Evolutionary conservation across 106 monocot species (phyloP), one percentile per base, ranked within the genome.

Genomic region (Dendrobium catenatum): DNA sequence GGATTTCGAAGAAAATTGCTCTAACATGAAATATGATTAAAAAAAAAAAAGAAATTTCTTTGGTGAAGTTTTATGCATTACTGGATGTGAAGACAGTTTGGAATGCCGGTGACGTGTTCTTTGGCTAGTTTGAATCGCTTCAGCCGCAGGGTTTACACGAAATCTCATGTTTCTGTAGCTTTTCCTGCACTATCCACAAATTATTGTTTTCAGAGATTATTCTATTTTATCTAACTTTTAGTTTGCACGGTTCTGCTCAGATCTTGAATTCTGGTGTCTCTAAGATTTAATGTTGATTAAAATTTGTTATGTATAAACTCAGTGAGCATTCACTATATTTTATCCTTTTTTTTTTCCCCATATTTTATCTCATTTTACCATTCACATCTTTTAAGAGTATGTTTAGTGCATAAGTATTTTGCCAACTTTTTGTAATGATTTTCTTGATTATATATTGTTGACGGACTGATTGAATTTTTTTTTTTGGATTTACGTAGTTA

Each of bases 401-500:
- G 3, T 68, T 70, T 70, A 31, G 13, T 37, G 37, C 9, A 37
- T 37, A 70, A 15, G 9, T 31, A 70, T 10, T n/a, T 70, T 70
- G 13, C 70, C 26, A 70, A 16, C 4, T 15, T 70, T 33, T 70
- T 37, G 13, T 70, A 70, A 70, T 70, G 37, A 37, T 37, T 37
- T 44, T n/a, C 16, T 74, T 74, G 74, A 19, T 74, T n/a, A 11
- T 74, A 42, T 9, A 74, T 9, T 44, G 8, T 74, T 74, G 8
- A n/a, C 6, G 43, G 46, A 78, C 70, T 72, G 37, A 55, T 73
- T 73, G 1, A 49, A 13, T 15, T 29, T 22, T 79, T 26, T 26
- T 67, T 4, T 20, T 79, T 73, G 61, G 42, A 59, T 58, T 76
- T 15, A 54, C 54, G 46, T 75, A 97, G 97, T 97, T 73, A 84